A percentile compares a stretch with the other conserved stretches of the same genome.
Conservation (phyloP, 2,329 filamentous ascomycete genomes). For the Aspergillus intermedius region DNA sequence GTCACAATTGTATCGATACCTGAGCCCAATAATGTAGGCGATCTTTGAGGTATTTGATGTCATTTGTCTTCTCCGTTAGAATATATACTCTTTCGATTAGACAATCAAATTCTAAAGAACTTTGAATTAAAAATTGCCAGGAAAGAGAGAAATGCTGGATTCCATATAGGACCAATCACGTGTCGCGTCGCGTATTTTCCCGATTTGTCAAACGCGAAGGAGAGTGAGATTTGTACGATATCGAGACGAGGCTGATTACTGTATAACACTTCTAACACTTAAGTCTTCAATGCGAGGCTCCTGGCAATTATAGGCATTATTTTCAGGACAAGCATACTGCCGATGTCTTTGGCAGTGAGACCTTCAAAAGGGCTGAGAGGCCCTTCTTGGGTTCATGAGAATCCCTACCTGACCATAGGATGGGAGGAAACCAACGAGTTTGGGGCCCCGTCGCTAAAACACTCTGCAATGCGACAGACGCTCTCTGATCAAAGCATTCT, state of each 20-base stretch:
- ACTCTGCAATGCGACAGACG: constrained; percentile 25
- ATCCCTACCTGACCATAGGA: constrained; percentile 26
- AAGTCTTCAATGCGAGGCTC: background rate
- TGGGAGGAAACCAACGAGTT: constrained; percentile 17
- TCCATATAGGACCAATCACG: background rate
- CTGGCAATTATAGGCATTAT: no score
- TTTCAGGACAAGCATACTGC: background rate
- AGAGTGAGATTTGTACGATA: no score
- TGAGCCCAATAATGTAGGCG: no score
- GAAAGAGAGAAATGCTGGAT: no score
- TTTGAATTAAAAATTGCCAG: no score
- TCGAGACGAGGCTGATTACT: background rate
- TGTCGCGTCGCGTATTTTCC: background rate
- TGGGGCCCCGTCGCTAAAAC: constrained; percentile 30
- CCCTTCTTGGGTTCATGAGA: constrained; percentile 33
- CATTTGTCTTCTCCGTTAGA: no score
- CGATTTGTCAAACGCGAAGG: background rate
- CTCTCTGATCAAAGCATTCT: constrained; percentile 34
- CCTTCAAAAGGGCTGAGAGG: constrained; percentile 10
- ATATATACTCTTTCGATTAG: no score
- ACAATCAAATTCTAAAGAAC: no score
- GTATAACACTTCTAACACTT: no score
- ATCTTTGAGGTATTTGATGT: no score
- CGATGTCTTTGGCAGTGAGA: background rate
- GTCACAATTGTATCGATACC: no score